Evolutionary conservation across 345 rosid genomes (phyloP), one percentile per base, ranked within the genome.

Genomic region (Trapa bicornis): DNA sequence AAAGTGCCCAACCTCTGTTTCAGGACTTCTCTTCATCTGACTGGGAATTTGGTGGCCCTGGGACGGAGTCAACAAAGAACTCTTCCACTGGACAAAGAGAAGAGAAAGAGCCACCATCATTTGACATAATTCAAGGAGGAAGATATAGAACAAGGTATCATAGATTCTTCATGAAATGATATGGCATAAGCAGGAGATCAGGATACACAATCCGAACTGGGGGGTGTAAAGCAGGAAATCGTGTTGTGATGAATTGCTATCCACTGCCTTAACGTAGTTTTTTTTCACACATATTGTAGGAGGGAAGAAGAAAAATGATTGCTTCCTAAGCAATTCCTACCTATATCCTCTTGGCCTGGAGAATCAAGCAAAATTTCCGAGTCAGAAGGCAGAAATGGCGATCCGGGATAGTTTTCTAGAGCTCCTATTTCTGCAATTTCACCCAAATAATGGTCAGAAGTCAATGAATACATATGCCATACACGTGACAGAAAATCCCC

Each of bases 361-460:
- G 99, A 94, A 79, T 91, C 97, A 2, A 89, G 91, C 71, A 91
- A 86, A 78, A 94, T 86, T 80, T 94, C 99, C 29, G 99, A 89
- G 85, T 91, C 97, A 6, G 99, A 94, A n/a, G 87, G 90, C 73
- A 87, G 96, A 81, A 89, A 94, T 2, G 99, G 99, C 17, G 97
- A 94, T 67, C 97, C 89, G 0, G 97, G 90, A 77, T 94, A 89
- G 85, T 94, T 94, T 74, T 83, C 97, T 45, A 94, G 81, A 63
- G 95, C 87, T 42, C 99, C 99, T 75, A 94, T 77, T 81, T 94
- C 99, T 94, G 89, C 54, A 81, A 70, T 14, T 68, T 69, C 72
- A 71, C 14, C 35, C 10, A 52, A 64, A 37, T 41, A 45, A 53
- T 67, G 66, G 61, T 72, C 74, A 64, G 75, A 43, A 33, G 10